These are phyloP conservation scores for Penicillium arizonense DNA, from an alignment of 495 filamentous ascomycete species.

Conservation along the genomic window DNA sequence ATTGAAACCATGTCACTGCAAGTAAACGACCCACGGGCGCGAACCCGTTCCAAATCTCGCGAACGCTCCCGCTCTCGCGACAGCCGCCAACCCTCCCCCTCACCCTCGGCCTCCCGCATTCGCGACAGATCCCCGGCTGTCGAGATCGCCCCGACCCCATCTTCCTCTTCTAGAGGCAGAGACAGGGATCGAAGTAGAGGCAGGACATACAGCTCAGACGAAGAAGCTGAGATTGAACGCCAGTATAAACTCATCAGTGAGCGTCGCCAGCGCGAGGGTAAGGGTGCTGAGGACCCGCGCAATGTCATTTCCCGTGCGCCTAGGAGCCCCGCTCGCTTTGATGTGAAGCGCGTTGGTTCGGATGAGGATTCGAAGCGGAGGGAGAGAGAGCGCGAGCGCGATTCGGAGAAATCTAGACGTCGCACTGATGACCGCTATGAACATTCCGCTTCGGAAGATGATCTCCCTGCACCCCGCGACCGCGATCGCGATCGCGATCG, in stretches of 20 bases:
- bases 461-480: slow-evolving; percentile 14
- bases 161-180: no score
- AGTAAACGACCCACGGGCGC: slow-evolving; percentile 57
- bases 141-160: slow-evolving; percentile 13
- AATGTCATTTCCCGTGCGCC: slow-evolving; percentile 25
- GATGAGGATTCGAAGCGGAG: slow-evolving; percentile 34
- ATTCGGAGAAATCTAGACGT: slow-evolving; percentile 23
- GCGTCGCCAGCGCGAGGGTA: slow-evolving; percentile 2
- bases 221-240: slow-evolving; percentile 29
- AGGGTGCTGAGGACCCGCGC: background rate
- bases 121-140: slow-evolving; percentile 11
- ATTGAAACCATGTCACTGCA: slow-evolving; percentile 45
- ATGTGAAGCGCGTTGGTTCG: slow-evolving; percentile 45
- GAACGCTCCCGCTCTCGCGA: slow-evolving; percentile 52
- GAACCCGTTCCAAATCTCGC: slow-evolving; percentile 59
- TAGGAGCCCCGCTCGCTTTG: slow-evolving; percentile 40
- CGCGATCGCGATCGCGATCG: no score
- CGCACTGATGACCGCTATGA: slow-evolving; percentile 35
- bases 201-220: slow-evolving; percentile 26
- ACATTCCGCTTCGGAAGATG: slow-evolving; percentile 30
- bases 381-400: slow-evolving; percentile 20
- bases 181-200: slow-evolving; percentile 9
- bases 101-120: slow-evolving; percentile 13
- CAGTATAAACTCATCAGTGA: slow-evolving; percentile 25
- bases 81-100: slow-evolving; percentile 35